Conservation (phyloP, 2,329 filamentous ascomycete species). For the Fusarium sp. region DNA sequence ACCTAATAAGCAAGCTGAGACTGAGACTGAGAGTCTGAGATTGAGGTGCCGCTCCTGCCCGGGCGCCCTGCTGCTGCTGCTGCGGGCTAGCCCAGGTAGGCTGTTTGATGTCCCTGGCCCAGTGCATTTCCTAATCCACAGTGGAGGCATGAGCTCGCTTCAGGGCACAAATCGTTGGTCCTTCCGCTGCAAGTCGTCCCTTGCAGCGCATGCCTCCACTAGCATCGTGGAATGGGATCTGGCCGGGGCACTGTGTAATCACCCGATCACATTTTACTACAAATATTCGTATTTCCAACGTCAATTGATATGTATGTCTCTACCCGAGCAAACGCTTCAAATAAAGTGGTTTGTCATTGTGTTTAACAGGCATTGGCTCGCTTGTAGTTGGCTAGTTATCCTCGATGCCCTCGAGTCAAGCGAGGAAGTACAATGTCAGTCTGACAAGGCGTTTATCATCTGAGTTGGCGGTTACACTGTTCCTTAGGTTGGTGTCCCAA, state of each 20-base stretch:
- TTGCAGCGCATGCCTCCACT: constrained; percentile 42
- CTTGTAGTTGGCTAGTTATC: background rate
- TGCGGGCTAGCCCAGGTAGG: too few relatives aligned
- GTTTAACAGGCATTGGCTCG: constrained; percentile 20
- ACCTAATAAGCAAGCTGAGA: constrained; percentile 15
- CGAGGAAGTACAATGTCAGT: constrained; percentile 9
- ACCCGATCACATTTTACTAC: constrained; percentile 28
- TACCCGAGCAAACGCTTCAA: constrained; percentile 31
- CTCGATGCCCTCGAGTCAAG: constrained; percentile 12
- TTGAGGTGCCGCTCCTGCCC: too few relatives aligned
- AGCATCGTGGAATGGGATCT: constrained; percentile 15
- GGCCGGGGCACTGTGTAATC: constrained; percentile 36
- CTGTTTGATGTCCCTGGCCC: constrained; percentile 29
- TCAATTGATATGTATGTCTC: constrained; percentile 28
- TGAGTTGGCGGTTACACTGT: constrained; percentile 36
- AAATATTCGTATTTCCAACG: constrained; percentile 12
- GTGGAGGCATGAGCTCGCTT: constrained; percentile 36
- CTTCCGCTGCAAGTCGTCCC: constrained; percentile 37
- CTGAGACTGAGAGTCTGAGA: background rate
- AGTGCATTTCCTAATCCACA: constrained; percentile 24
- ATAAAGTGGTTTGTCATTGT: constrained; percentile 23
- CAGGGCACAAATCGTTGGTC: constrained; percentile 46
- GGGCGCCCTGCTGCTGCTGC: too few relatives aligned
- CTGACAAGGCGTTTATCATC: constrained; percentile 28
- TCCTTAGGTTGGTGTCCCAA: constrained; percentile 19